A percentile compares a stretch with the other conserved stretches of the same genome.
Evolutionary conservation across 306 rosid species (phyloP).

Genomic region (Sphenostylis stenocarpa): DNA sequence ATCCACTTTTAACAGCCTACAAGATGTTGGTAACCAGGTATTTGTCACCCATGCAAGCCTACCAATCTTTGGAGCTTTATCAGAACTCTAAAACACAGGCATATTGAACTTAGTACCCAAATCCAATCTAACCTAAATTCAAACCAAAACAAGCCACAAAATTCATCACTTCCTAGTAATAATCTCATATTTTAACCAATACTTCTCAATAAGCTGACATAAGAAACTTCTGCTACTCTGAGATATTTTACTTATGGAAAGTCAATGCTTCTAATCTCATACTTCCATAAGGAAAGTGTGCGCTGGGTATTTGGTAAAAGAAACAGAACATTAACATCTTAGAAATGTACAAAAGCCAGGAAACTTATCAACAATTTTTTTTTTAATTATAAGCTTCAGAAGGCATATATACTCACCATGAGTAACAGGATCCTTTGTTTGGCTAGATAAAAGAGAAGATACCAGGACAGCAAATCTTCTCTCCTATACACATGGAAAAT

Average conservation of each 20-base stretch:
- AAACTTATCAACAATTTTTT: not conserved
- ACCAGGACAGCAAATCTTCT: constrained; percentile 93
- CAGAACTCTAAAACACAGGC: not conserved
- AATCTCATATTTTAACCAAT: constrained; percentile 13
- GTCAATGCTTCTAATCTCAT: constrained; percentile 7
- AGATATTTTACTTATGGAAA: constrained; percentile 19
- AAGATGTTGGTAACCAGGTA: not conserved
- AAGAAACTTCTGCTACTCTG: not conserved
- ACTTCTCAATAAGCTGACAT: constrained; percentile 2
- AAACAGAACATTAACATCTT: not conserved
- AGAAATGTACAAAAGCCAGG: constrained; percentile 1
- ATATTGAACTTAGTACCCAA: not conserved
- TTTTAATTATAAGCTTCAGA: not conserved
- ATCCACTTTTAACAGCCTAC: not conserved
- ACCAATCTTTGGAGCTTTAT: not conserved
- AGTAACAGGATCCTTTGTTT: constrained; percentile 89
- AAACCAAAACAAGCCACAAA: not conserved
- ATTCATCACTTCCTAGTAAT: constrained; percentile 7
- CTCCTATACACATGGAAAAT: constrained; percentile 53
- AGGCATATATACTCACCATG: constrained; percentile 64
- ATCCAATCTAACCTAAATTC: constrained; percentile 12
- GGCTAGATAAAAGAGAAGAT: constrained; percentile 94
- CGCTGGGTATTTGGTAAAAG: not conserved
- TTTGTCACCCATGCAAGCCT: not conserved
- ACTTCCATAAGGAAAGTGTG: constrained; percentile 3